A percentile compares a stretch with the other conserved stretches of the same genome.
These are phyloP conservation scores for Aureococcus anophagefferens DNA, from an alignment of 108 stramenopile species.

Conservation along the genomic window DNA sequence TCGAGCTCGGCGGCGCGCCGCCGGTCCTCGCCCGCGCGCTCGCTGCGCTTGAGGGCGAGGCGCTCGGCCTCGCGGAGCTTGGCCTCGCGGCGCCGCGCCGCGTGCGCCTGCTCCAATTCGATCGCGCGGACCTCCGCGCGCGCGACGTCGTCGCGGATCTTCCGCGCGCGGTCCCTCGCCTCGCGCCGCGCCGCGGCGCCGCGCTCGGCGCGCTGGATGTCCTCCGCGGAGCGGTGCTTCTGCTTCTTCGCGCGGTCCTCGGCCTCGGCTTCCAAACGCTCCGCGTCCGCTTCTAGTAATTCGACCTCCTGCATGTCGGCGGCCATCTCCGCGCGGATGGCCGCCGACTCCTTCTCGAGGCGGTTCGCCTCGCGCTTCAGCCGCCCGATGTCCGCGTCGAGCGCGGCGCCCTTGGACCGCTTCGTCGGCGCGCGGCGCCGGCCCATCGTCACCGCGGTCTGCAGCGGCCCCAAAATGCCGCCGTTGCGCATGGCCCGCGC, in stretches of 20 bases:
- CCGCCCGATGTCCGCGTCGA: slow-evolving; percentile 9
- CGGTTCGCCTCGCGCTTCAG: background rate
- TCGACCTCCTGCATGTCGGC: background rate
- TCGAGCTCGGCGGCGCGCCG: slow-evolving; percentile 11
- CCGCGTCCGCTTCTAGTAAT: background rate
- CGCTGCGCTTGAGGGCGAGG: background rate
- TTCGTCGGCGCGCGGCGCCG: background rate
- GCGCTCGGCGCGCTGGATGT: background rate
- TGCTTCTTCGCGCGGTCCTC: background rate
- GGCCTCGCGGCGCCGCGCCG: background rate
- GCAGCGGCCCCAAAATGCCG: background rate
- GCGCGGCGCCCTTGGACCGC: background rate
- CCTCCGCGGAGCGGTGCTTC: background rate
- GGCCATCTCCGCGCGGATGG: background rate
- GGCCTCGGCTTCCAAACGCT: background rate
- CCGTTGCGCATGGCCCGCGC: background rate
- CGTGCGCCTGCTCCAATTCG: background rate
- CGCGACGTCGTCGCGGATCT: background rate
- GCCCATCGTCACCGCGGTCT: background rate
- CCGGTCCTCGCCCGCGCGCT: slow-evolving; percentile 2
- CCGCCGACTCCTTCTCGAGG: background rate
- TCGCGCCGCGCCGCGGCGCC: background rate
- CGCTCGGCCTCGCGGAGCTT: background rate
- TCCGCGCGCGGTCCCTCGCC: background rate
- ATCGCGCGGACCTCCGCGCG: background rate